These are phyloP conservation scores for Grigorovia humatica DNA, from an alignment of 805 yeast genomes.

Conservation along the genomic window DNA sequence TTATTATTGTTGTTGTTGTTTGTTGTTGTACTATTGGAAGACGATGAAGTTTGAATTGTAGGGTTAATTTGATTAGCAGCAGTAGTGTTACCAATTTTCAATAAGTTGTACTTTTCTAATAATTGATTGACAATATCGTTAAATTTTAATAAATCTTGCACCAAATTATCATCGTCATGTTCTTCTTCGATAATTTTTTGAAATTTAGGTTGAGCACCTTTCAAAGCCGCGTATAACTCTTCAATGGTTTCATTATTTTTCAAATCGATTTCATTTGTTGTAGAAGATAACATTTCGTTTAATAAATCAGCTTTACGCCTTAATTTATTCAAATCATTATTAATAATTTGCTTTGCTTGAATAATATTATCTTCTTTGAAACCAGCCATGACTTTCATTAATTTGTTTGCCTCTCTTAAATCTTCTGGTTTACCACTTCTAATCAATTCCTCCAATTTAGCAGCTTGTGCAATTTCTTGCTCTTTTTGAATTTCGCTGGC, in stretches of 20 bases:
- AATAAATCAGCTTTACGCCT: conserved; percentile 78
- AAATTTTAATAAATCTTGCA: conserved; percentile 51
- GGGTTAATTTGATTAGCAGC: conserved; percentile 42
- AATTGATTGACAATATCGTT: conserved; percentile 69
- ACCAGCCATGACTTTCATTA: conserved; percentile 98
- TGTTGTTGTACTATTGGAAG: conserved; percentile 12
- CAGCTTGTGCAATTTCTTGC: conserved; percentile 85
- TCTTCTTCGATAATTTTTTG: conserved; percentile 79
- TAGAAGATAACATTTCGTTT: conserved; percentile 67
- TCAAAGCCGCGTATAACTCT: conserved; percentile 70
- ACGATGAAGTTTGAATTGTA: conserved; percentile 12
- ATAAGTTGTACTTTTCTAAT: conserved; percentile 51
- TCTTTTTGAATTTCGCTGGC: conserved; percentile 86
- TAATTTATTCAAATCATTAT: conserved; percentile 74
- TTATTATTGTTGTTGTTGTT: conserved; percentile 21
- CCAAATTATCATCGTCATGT: conserved; percentile 55
- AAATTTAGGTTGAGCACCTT: conserved; percentile 77
- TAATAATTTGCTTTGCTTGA: conserved; percentile 62
- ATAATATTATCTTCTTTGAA: conserved; percentile 69
- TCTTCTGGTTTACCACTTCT: conserved; percentile 94
- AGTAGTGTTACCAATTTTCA: conserved; percentile 47
- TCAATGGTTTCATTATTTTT: conserved; percentile 52
- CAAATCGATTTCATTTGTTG: conserved; percentile 33
- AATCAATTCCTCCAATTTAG: conserved; percentile 89
- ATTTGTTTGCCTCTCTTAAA: conserved; percentile 87